These are phyloP conservation scores for Myriosclerotinia curreyana DNA, from an alignment of 2,329 filamentous ascomycete species.

Conservation along the genomic window DNA sequence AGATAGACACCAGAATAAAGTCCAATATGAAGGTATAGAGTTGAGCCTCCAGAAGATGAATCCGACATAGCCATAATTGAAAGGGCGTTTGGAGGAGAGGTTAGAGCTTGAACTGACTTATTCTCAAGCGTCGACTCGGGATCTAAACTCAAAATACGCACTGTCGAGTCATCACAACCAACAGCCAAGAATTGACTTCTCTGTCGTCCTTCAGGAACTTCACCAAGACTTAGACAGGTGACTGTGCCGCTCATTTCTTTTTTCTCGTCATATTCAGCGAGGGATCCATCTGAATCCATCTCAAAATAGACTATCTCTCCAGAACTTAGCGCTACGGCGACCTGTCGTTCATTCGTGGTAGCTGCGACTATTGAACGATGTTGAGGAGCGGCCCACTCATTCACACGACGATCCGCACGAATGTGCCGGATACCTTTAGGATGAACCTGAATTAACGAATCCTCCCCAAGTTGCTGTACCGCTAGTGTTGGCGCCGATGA, in stretches of 20 bases:
- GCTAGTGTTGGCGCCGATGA: slow-evolving; percentile 85
- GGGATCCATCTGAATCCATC: slow-evolving; percentile 84
- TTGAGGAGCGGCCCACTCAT: slow-evolving; percentile 90
- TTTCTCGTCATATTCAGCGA: slow-evolving; percentile 93
- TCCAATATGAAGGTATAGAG: slow-evolving; percentile 92
- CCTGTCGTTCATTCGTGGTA: slow-evolving; percentile 87
- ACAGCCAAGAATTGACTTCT: slow-evolving; percentile 93
- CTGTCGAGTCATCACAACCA: slow-evolving; percentile 93
- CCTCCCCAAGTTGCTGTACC: slow-evolving; percentile 90
- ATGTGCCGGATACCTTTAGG: slow-evolving; percentile 96
- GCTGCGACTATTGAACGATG: slow-evolving; percentile 95
- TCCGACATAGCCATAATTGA: slow-evolving; percentile 96
- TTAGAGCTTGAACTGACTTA: slow-evolving; percentile 91
- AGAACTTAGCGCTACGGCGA: slow-evolving; percentile 89
- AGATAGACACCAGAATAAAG: slow-evolving; percentile 95
- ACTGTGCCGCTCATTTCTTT: slow-evolving; percentile 94
- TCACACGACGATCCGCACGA: slow-evolving; percentile 69
- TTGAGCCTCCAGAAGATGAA: slow-evolving; percentile 81
- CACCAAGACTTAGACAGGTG: slow-evolving; percentile 88
- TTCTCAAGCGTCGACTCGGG: slow-evolving; percentile 88
- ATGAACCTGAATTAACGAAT: slow-evolving; percentile 90
- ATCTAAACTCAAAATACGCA: slow-evolving; percentile 85
- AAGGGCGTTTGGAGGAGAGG: slow-evolving; percentile 82
- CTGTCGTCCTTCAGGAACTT: slow-evolving; percentile 84
- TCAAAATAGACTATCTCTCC: slow-evolving; percentile 98